A percentile compares a stretch with the other conserved stretches of the same genome.
Evolutionary conservation across 192 early-diverging fungal species (phyloP).

Genomic region (Backusella sp.): DNA sequence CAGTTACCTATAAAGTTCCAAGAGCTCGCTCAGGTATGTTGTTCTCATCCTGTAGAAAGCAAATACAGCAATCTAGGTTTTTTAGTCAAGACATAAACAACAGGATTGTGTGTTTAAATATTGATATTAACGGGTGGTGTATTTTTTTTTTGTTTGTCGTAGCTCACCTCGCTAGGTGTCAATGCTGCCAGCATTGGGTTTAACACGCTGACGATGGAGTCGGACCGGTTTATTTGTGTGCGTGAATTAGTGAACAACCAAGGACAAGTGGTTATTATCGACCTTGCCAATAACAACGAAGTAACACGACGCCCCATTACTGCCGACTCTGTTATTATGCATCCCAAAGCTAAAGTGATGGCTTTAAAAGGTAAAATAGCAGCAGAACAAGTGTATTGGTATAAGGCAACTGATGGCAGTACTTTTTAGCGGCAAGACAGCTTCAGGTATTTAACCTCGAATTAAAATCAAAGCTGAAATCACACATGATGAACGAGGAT

Average conservation of each 20-base stretch:
- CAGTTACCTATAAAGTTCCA: conserved; percentile 91
- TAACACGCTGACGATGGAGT: conserved; percentile 97
- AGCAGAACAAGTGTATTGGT: neutral
- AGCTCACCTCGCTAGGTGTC: conserved; percentile 90
- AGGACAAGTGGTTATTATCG: conserved; percentile 93
- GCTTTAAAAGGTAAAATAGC: conserved; percentile 82
- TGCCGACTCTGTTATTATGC: conserved; percentile 98
- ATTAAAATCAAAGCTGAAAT: conserved; percentile 93
- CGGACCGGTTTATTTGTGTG: conserved; percentile 97
- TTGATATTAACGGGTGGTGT: neutral
- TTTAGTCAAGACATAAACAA: too few relatives aligned
- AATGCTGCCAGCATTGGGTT: conserved; percentile 93
- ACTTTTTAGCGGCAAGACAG: conserved; percentile 68
- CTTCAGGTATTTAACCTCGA: conserved; percentile 98
- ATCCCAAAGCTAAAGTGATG: conserved; percentile 90
- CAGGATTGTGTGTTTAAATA: too few relatives aligned
- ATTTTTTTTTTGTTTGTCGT: neutral
- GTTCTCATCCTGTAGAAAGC: conserved; percentile 11
- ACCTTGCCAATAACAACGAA: conserved; percentile 83
- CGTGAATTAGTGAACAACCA: conserved; percentile 85
- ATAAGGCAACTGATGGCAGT: neutral
- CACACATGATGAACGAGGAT: conserved; percentile 89
- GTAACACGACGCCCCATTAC: conserved; percentile 90
- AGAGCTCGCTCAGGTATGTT: conserved; percentile 88
- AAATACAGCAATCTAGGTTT: too few relatives aligned